Base-by-base conservation (phyloP, 2,329 filamentous ascomycete species). In the Fragosphaeria purpurea region DNA sequence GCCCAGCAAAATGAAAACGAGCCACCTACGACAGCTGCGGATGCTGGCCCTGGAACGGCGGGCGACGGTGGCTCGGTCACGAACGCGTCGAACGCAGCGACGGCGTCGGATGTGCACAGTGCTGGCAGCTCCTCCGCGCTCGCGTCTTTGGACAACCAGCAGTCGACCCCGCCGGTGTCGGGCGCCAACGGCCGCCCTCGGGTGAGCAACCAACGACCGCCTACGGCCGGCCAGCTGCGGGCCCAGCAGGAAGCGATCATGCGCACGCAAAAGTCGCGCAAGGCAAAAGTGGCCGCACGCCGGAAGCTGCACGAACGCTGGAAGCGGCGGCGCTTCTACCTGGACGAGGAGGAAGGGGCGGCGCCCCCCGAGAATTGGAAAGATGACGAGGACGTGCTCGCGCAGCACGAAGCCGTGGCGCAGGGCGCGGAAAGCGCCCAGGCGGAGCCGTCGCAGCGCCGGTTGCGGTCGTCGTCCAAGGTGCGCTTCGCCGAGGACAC, bases 341-440 rank as follows among this genome's bases (percentile, higher is more conserved):
- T 88, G 1, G 88, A 94, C 52, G 85, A 89, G 64, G 88, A 94
- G 68, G 88, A 94, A 64, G 88, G 88, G 3, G 76, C 79, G 8
- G 63, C 66, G n/a, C 71, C 78, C 2, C 85, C 85, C 0, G 71
- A 76, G 6, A 80, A 78, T 32, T 89, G 83, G 71, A 70, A 75
- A 30, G 72, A 77, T 5, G 74, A 78, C 11, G 75, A 84, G 41
- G 81, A 83, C 56, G 65, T 82, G 9, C 64, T 78, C 1, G 65
- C 61, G 12, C 66, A 67, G 33, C 53, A 65, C 37, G 65, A 66
- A 46, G 62, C 64, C 31, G 58, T 62, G 4, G 61, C 12, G 41
- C 22, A 10, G 4, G n/a, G 3, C 22, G 38, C 37, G 46, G 22
- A 22, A 22, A 22, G 22, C 3, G 3, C 22, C 13, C 8, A 32